Evolutionary conservation across 176 grass and related monocot genomes (phyloP).

Genomic region (Aegilops sharonensis): DNA sequence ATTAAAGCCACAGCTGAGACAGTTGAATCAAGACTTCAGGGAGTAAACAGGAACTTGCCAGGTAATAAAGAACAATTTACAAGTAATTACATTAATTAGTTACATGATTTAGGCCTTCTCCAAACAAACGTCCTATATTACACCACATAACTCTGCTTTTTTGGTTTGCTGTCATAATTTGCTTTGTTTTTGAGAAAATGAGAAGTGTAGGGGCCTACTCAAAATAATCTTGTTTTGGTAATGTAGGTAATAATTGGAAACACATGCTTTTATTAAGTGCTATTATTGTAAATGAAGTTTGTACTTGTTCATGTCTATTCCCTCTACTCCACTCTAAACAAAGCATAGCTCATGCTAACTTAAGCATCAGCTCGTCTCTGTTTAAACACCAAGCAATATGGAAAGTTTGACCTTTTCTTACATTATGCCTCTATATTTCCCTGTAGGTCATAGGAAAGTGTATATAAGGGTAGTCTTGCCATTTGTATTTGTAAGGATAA

Average conservation of each 20-base stretch:
- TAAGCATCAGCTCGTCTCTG: too few relatives aligned
- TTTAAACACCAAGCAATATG: too few relatives aligned
- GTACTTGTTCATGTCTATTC: background rate
- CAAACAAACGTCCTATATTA: background rate
- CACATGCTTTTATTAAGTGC: background rate
- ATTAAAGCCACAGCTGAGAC: background rate
- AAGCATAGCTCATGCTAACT: too few relatives aligned
- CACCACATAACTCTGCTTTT: background rate
- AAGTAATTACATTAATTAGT: background rate
- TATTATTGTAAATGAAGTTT: background rate
- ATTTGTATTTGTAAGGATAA: too few relatives aligned
- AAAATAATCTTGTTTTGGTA: background rate
- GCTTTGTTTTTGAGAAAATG: background rate
- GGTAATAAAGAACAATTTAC: background rate
- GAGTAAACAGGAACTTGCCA: background rate
- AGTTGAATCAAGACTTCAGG: constrained; percentile 1
- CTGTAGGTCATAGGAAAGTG: too few relatives aligned
- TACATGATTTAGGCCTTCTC: background rate
- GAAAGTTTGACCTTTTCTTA: too few relatives aligned
- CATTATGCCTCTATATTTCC: too few relatives aligned
- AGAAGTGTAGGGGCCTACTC: background rate
- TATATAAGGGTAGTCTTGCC: too few relatives aligned
- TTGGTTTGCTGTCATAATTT: background rate
- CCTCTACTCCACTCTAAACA: too few relatives aligned
- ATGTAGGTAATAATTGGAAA: background rate